Percentiles rank a stretch among this genome's conserved stretches.
phyloP scores from a whole-genome alignment of 495 filamentous ascomycete genomes.

The Aspergillus funiculosus region DNA sequence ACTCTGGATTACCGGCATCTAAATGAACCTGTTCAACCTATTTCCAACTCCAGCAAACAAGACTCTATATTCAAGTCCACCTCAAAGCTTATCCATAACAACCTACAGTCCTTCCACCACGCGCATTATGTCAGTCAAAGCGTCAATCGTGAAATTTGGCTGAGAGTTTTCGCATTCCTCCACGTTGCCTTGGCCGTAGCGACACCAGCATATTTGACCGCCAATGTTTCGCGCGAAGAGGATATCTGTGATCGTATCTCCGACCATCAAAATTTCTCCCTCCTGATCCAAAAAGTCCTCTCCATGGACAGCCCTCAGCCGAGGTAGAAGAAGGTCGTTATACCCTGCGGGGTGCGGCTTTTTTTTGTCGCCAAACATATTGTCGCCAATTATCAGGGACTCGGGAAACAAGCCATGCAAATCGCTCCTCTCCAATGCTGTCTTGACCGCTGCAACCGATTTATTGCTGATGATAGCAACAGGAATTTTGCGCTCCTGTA shows the following conservation, averaged over 20 bases:
- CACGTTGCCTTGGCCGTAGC: constrained; percentile 7
- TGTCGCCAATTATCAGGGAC: constrained; percentile 22
- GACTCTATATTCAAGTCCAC: too few relatives aligned
- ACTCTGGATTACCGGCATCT: too few relatives aligned
- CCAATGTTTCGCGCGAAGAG: constrained; percentile 10
- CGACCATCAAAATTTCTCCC: constrained; percentile 1
- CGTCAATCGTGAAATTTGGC: constrained; percentile 10
- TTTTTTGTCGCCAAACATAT: constrained; percentile 18
- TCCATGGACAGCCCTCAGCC: constrained; percentile 4
- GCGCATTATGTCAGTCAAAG: too few relatives aligned
- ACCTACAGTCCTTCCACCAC: too few relatives aligned
- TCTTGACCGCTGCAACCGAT: constrained; percentile 17
- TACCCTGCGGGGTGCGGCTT: constrained; percentile 27
- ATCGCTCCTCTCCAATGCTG: constrained; percentile 15
- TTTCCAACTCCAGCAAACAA: too few relatives aligned
- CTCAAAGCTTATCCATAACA: too few relatives aligned
- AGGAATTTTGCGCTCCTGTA: constrained; percentile 14
- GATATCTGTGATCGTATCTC: constrained; percentile 13
- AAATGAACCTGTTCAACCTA: too few relatives aligned
- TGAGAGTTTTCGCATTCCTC: neutral
- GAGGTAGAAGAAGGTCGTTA: constrained; percentile 19
- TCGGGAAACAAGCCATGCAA: constrained; percentile 17
- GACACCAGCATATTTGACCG: constrained; percentile 10
- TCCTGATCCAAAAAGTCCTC: neutral
- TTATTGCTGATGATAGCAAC: constrained; percentile 29